Evolutionary conservation across 805 yeast species (phyloP).

Genomic region (Hanseniaspora singularis): DNA sequence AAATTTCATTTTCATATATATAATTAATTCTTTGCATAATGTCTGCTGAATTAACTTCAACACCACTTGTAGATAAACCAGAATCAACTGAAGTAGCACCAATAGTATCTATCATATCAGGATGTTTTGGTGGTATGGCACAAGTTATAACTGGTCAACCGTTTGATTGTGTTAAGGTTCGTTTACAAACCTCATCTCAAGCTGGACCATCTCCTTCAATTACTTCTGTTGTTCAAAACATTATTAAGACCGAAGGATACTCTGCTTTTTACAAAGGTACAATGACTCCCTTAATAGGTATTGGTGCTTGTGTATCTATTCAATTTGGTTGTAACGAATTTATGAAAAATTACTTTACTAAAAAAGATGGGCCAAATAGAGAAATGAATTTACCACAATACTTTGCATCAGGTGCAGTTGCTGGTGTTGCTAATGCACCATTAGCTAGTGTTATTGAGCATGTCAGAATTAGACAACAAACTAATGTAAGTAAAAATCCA

Average conservation of each 20-base stretch:
- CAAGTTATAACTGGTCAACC: constrained; percentile 96
- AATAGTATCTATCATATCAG: constrained; percentile 70
- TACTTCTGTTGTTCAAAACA: constrained; percentile 58
- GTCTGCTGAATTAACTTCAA: constrained; percentile 28
- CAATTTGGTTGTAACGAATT: constrained; percentile 92
- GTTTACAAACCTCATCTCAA: constrained; percentile 78
- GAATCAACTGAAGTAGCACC: constrained; percentile 32
- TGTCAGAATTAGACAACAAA: constrained; percentile 84
- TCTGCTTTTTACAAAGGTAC: constrained; percentile 88
- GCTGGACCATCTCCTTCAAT: constrained; percentile 48
- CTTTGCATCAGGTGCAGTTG: constrained; percentile 76
- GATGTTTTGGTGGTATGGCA: constrained; percentile 90
- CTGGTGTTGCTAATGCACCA: constrained; percentile 82
- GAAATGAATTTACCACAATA: constrained; percentile 49
- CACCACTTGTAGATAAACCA: constrained; percentile 27
- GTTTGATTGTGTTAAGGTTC: constrained; percentile 86
- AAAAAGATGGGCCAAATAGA: constrained; percentile 29
- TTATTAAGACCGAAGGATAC: constrained; percentile 70
- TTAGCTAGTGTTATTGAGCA: constrained; percentile 92
- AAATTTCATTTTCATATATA: too few species aligned
- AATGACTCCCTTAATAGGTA: constrained; percentile 81
- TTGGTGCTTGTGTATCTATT: constrained; percentile 95
- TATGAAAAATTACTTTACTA: constrained; percentile 68
- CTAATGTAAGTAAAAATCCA: constrained; percentile 62
- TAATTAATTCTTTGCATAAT: too few species aligned